Base-by-base conservation (phyloP, 139 green algal genomes). In the Chlorella sp. region DNA sequence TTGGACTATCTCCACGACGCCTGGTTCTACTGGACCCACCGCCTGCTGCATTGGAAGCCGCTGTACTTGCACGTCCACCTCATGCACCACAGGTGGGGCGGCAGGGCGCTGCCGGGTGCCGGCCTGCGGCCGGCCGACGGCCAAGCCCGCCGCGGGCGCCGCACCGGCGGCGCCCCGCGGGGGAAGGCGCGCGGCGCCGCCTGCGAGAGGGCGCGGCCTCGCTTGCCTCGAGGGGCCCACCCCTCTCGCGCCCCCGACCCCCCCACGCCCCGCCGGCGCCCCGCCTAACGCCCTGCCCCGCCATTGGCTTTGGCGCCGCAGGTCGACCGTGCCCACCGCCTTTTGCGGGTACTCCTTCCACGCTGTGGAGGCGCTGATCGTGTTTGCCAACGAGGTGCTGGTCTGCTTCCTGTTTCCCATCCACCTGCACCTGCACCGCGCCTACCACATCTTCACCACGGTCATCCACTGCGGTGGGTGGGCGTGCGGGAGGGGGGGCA, bases 21-120 rank as follows among this genome's bases (percentile, higher is more conserved):
- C 19, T 97, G 93, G 93, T 97, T 97, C 83, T 97, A 97, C 84
- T 95, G 90, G 87, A 96, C 91, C 1, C 93, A 97, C 83, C 78
- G 91, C 8, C 50, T 93, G 66, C 87, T 97, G 68, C 93, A 97
- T 84, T 93, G 86, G 84, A 70, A 79, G 48, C 87, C 88, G n/a
- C 72, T 97, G 33, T 97, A 95, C 78, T 59, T 62, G 19, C 80
- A 86, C 53, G 74, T 97, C 2, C 93, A 97, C 81, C 83, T 82
- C 74, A 80, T 94, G 29, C 93, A 97, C 77, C 93, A 97, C 82
- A 86, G 81, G 88, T 93, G 59, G 36, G 86, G 19, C 21, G 3
- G 2, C 3, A 25, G 29, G n/a, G 0, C 58, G 53, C 14, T 55
- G 14, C 46, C n/a, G n/a, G n/a, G n/a, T n/a, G n/a, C n/a, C n/a